These are phyloP conservation scores for Paraglomus occultum DNA, from an alignment of 192 early-diverging fungal genomes.

Conservation along the genomic window DNA sequence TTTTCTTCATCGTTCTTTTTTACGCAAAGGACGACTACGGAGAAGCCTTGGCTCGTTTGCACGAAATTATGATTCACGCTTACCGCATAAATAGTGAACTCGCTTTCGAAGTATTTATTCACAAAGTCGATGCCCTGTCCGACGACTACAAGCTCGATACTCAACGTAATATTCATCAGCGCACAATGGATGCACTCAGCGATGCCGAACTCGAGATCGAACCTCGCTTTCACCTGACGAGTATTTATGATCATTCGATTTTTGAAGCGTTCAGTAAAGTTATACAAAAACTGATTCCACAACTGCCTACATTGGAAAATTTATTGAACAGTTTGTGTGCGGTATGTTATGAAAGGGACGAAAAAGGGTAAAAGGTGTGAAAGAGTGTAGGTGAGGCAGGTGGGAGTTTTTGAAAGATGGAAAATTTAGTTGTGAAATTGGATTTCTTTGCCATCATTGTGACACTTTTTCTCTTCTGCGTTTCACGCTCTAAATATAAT, in stretches of 20 bases:
- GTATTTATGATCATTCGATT: slow-evolving; percentile 92
- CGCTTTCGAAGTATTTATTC: slow-evolving; percentile 91
- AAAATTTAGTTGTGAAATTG: not conserved
- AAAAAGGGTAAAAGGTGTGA: slow-evolving; percentile 18
- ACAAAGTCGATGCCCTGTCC: slow-evolving; percentile 95
- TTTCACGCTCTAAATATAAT: not conserved
- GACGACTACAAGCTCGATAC: slow-evolving; percentile 97
- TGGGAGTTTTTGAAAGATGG: not conserved
- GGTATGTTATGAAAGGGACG: slow-evolving; percentile 51
- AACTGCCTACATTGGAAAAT: slow-evolving; percentile 83
- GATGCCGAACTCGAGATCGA: slow-evolving; percentile 77
- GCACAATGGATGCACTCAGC: slow-evolving; percentile 82
- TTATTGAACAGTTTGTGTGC: slow-evolving; percentile 91
- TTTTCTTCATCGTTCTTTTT: not conserved
- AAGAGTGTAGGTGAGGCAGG: not conserved
- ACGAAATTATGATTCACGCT: slow-evolving; percentile 69
- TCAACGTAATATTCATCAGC: slow-evolving; percentile 90
- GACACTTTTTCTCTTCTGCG: too few species aligned
- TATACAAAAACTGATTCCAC: slow-evolving; percentile 84
- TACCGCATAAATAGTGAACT: slow-evolving; percentile 80
- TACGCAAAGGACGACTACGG: slow-evolving; percentile 71
- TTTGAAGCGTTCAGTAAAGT: slow-evolving; percentile 95
- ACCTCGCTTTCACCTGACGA: slow-evolving; percentile 82
- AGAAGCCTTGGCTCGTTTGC: slow-evolving; percentile 72
- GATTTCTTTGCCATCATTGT: not conserved